Base-by-base conservation (phyloP, 768 basidiomycete genomes). In the Scleroderma citrinum region DNA sequence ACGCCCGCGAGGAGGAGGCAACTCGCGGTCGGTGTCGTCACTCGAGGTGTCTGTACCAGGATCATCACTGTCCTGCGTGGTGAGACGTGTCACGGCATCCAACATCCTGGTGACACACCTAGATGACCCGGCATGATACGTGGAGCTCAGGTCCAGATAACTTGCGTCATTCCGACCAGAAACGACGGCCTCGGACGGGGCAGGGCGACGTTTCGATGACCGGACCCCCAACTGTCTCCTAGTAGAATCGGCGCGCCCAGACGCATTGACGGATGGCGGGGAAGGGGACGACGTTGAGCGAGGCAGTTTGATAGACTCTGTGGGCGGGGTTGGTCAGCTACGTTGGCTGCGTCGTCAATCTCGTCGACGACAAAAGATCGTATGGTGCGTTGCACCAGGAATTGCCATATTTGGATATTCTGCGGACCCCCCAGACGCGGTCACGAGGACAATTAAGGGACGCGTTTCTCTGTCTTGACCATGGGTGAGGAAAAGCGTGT, bases 91-190 rank as follows among this genome's bases (percentile, higher is more conserved):
- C 51, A 61, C 30, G 37, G 23, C 21, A 44, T 36, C n/a, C 26
- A 38, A 48, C 5, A 48, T 7, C 8, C 7, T 2, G 43, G 46
- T 17, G 51, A 32, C 77, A 53, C 58, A 85, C 87, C 85, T 81
- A 10, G 87, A 90, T 30, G 87, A 87, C 39, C 89, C 89, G 24
- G 83, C 89, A 50, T 89, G 85, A 67, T 92, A 92, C 56, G 88
- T 91, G 12, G 88, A 90, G 59, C 87, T 92, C 82, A 88, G 81
- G 56, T 83, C 88, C 56, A 81, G 59, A 51, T 66, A 66, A 49
- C 68, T 64, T 35, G 56, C 54, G 24, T 63, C 52, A 20, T 61
- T 65, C 2, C 51, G 62, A 16, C 50, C 32, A 39, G 46, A 46
- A 34, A 36, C 50, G 23, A 51, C 52, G 37, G 57, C 47, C 24